A percentile compares a stretch with the other conserved stretches of the same genome.
These are phyloP conservation scores for Zymoseptoria crescenta DNA, from an alignment of 2,329 filamentous ascomycete genomes.

Conservation along the genomic window DNA sequence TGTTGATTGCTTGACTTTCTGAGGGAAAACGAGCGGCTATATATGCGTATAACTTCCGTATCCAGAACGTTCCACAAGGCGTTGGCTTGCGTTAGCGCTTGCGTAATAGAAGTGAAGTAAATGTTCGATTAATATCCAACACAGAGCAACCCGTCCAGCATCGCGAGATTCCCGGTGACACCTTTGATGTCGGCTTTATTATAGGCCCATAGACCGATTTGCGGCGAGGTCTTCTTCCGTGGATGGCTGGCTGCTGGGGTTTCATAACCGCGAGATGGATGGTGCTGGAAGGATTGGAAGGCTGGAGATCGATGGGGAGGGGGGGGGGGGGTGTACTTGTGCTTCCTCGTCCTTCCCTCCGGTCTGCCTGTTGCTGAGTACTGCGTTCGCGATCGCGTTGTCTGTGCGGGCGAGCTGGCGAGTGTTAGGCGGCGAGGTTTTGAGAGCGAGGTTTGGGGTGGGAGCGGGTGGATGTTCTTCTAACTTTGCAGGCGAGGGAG, in stretches of 20 bases:
- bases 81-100: no score
- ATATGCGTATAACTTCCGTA: no score
- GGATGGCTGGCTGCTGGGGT: neutral
- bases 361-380: neutral
- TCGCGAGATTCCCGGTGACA: neutral
- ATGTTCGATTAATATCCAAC: no score
- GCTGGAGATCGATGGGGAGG: neutral
- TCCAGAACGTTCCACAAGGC: no score
- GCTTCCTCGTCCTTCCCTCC: no score
- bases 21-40: no score
- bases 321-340: no score
- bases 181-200: neutral
- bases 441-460: neutral
- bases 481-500: neutral
- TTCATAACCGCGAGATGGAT: neutral
- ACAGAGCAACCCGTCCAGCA: neutral
- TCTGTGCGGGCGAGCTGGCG: neutral
- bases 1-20: no score
- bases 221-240: neutral
- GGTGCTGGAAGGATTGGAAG: neutral
- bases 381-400: neutral
- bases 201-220: neutral
- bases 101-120: no score
- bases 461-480: no score
- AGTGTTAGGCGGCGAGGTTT: neutral